phyloP scores from a whole-genome alignment of 1,139 yeast genomes.

The Hemisphaericaspora lyxosophila region DNA sequence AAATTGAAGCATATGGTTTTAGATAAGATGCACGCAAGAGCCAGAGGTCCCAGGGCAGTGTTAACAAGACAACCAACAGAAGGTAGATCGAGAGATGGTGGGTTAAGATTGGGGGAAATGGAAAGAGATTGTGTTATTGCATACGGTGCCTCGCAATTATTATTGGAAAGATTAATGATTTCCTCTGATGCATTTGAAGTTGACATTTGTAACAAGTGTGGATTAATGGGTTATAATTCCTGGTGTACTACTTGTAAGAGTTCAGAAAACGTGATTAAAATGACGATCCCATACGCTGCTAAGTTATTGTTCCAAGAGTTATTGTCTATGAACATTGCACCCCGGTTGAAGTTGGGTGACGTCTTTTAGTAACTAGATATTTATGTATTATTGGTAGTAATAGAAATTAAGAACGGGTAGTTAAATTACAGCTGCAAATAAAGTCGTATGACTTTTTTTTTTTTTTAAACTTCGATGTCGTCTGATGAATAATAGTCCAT shows the following conservation, averaged over 20 bases:
- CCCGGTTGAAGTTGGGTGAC: conserved; percentile 85
- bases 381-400: not conserved
- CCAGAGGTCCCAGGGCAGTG: conserved; percentile 98
- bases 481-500: no score
- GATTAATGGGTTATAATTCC: conserved; percentile 96
- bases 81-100: conserved; percentile 99
- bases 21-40: conserved; percentile 99
- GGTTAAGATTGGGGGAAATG: conserved; percentile 98
- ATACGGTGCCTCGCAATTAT: conserved; percentile 94
- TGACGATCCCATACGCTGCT: conserved; percentile 99
- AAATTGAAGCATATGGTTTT: conserved; percentile 98
- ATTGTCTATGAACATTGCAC: conserved; percentile 96
- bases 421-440: no score
- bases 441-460: no score
- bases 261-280: conserved; percentile 79
- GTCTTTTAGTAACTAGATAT: conserved; percentile 56
- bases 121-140: conserved; percentile 99
- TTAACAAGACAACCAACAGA: conserved; percentile 98
- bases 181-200: conserved; percentile 98
- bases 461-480: no score
- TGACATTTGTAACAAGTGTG: conserved; percentile 91
- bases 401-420: no score
- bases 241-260: conserved; percentile 97
- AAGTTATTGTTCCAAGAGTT: conserved; percentile 93
- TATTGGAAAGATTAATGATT: conserved; percentile 91